phyloP scores from a whole-genome alignment of 2,329 filamentous ascomycete species.

The Hypoxylon sp. region DNA sequence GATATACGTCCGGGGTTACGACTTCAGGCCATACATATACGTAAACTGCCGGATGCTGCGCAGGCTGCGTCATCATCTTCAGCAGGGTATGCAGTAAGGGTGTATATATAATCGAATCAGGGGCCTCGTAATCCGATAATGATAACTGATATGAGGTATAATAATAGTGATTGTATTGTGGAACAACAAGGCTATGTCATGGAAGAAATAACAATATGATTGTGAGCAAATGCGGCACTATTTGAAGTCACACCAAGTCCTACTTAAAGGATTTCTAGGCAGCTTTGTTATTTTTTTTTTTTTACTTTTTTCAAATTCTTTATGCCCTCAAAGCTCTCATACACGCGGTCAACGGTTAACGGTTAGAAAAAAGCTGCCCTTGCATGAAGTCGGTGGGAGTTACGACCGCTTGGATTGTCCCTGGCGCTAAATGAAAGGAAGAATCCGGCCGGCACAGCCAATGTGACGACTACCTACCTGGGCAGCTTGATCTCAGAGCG shows the following conservation, averaged over 20 bases:
- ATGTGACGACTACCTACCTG: slow-evolving; percentile 16
- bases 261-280: slow-evolving; percentile 10
- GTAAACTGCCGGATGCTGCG: slow-evolving; percentile 32
- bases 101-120: slow-evolving; percentile 24
- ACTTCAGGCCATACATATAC: slow-evolving; percentile 35
- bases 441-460: slow-evolving; percentile 10
- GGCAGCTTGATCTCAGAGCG: slow-evolving; percentile 7
- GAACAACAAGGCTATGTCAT: slow-evolving; percentile 7
- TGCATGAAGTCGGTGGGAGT: slow-evolving; percentile 22
- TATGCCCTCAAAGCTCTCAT: slow-evolving; percentile 19
- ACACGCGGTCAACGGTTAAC: not conserved
- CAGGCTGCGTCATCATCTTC: slow-evolving; percentile 35
- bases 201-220: slow-evolving; percentile 8
- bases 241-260: slow-evolving; percentile 6
- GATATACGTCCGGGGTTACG: slow-evolving; percentile 20
- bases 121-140: slow-evolving; percentile 20
- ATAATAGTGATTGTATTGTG: slow-evolving; percentile 11
- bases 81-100: slow-evolving; percentile 7
- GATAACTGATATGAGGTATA: slow-evolving; percentile 15
- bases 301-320: slow-evolving; percentile 5
- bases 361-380: slow-evolving; percentile 1
- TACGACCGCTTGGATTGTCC: slow-evolving; percentile 9
- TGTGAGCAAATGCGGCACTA: slow-evolving; percentile 9
- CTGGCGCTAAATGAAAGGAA: slow-evolving; percentile 24
- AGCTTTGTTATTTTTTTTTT: slow-evolving; percentile 16